Conservation (phyloP, 2,329 filamentous ascomycete genomes). For the Hawksworthiomyces lignivorus region DNA sequence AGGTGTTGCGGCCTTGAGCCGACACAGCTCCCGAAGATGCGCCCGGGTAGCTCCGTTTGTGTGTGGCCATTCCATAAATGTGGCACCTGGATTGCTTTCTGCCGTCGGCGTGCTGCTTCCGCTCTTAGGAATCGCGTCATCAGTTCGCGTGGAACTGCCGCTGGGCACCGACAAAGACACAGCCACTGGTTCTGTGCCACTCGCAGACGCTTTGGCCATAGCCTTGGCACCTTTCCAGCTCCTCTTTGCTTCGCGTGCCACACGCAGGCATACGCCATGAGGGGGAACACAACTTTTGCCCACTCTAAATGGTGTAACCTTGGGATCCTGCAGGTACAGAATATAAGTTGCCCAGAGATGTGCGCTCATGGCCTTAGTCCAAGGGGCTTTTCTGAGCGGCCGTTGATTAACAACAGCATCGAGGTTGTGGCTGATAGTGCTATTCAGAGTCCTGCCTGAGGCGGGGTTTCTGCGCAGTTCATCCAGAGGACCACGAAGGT, state of each 20-base stretch:
- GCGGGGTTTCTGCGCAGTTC: slow-evolving; percentile 10
- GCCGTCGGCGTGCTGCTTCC: slow-evolving; percentile 48
- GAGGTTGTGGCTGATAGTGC: neutral
- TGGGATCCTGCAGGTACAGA: slow-evolving; percentile 58
- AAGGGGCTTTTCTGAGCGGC: slow-evolving; percentile 41
- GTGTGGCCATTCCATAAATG: slow-evolving; percentile 56
- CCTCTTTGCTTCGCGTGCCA: slow-evolving; percentile 57
- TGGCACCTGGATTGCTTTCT: slow-evolving; percentile 28
- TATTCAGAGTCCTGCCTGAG: slow-evolving; percentile 2
- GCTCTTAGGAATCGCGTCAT: slow-evolving; percentile 32
- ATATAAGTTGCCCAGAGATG: slow-evolving; percentile 61
- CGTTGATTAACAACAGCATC: neutral
- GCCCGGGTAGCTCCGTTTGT: slow-evolving; percentile 54
- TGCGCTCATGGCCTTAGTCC: slow-evolving; percentile 58
- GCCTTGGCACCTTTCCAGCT: slow-evolving; percentile 57
- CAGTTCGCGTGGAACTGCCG: slow-evolving; percentile 4
- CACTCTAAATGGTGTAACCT: slow-evolving; percentile 57
- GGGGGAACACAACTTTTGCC: slow-evolving; percentile 58
- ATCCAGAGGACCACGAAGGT: neutral
- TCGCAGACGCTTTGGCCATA: slow-evolving; percentile 18
- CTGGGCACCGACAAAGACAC: too few relatives aligned
- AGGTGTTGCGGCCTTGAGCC: slow-evolving; percentile 39
- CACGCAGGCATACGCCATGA: slow-evolving; percentile 55
- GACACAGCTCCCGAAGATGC: slow-evolving; percentile 56
- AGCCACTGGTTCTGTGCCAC: neutral